Evolutionary conservation across 306 rosid species (phyloP), one percentile per base, ranked within the genome.

Genomic region (Alnus glutinosa): DNA sequence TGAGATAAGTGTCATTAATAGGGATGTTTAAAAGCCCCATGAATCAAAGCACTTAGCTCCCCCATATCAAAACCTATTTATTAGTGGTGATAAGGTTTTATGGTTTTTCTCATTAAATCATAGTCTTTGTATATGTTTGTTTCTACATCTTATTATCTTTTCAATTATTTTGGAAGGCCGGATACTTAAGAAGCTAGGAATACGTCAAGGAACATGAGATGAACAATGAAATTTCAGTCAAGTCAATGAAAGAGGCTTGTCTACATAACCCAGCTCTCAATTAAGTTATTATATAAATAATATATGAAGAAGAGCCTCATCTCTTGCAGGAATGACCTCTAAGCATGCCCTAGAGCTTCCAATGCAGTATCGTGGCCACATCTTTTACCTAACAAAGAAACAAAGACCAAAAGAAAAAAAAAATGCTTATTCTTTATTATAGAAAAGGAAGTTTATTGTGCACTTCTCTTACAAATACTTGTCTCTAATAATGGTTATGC

Each of bases 351-450:
- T 94, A 91, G 85, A 92, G 98, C 96, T 95, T 95, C 98, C 98
- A 91, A 77, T 95, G 98, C 85, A 95, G 96, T 80, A 92, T 88
- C 46, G 98, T 90, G 83, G 98, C 97, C 97, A 92, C 98, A 80
- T 92, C 97, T 87, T 94, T 94, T 70, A 92, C 98, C 98, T 95
- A 94, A 87, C 83, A 88, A 88, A 77, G 71, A 83, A 79, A 81
- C 83, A 85, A 85, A 82, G n/a, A 76, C 73, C 58, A 55, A 79
- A 23, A 23, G 28, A 23, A 23, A 23, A 23, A 23, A 23, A 23
- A 51, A 77, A 70, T 16, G 88, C 73, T 77, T 39, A 68, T 28
- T 55, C 16, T 76, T 75, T 63, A 18, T 66, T 77, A 32, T 52
- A 79, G 34, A 62, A 73, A 63, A 70, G 30, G 61, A 49, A 49